Percentiles rank a stretch among this genome's conserved stretches.
Conservation (phyloP, 2,329 filamentous ascomycete genomes). For the Drechslerella coelobrocha region DNA sequence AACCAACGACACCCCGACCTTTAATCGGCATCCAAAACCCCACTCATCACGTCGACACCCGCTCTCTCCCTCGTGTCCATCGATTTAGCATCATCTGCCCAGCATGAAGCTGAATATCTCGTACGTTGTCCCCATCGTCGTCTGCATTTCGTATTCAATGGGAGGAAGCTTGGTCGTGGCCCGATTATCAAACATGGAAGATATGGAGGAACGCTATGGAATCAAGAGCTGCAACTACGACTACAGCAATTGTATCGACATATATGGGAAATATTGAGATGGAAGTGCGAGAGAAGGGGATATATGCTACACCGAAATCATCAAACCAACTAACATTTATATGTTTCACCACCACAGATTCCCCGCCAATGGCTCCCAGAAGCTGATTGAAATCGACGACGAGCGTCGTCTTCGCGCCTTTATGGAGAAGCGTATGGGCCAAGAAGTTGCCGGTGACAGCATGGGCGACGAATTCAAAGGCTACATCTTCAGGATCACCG, state of each 20-base stretch:
- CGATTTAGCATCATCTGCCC: constrained; percentile 33
- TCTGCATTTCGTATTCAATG: constrained; percentile 5
- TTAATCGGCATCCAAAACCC: constrained; percentile 17
- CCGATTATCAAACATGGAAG: background rate
- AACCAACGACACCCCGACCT: constrained; percentile 10
- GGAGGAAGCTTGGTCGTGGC: constrained; percentile 1
- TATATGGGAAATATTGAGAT: background rate
- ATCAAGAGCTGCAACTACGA: background rate
- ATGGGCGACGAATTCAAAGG: constrained; percentile 99
- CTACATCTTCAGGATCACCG: constrained; percentile 99
- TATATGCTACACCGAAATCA: constrained; percentile 1
- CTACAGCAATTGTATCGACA: constrained; percentile 5
- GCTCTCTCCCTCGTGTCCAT: constrained; percentile 26
- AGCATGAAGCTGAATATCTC: constrained; percentile 50
- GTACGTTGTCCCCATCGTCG: constrained; percentile 25
- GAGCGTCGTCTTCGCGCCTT: constrained; percentile 98
- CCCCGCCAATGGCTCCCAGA: constrained; percentile 99
- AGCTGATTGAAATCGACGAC: constrained; percentile 98
- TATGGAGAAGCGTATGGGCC: constrained; percentile 87
- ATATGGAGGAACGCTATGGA: constrained; percentile 5
- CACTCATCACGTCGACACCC: constrained; percentile 4
- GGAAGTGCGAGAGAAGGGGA: background rate
- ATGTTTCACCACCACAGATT: constrained; percentile 61
- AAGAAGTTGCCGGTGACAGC: constrained; percentile 90
- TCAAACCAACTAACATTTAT: constrained; percentile 10